Evolutionary conservation across 2,329 filamentous ascomycete species (phyloP).

Genomic region (Talaromyces sp.): DNA sequence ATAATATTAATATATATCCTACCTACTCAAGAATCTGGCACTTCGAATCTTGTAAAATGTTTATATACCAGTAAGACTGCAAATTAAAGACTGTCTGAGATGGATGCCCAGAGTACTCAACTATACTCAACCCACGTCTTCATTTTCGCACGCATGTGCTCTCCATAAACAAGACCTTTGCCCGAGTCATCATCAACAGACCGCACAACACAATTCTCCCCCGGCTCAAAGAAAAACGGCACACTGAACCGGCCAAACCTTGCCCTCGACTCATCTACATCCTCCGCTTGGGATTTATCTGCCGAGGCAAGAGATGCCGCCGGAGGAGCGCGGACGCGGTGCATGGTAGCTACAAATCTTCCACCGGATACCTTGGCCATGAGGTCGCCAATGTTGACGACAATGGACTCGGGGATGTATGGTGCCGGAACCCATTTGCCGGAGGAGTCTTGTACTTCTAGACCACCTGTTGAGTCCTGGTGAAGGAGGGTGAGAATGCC

Average conservation of each 20-base stretch:
- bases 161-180: slow-evolving; percentile 31
- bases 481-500: slow-evolving; percentile 45
- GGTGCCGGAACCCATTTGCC: slow-evolving; percentile 39
- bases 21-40: neutral
- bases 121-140: slow-evolving; percentile 37
- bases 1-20: neutral
- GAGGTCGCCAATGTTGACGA: slow-evolving; percentile 43
- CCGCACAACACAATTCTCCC: slow-evolving; percentile 34
- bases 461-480: slow-evolving; percentile 42
- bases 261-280: neutral
- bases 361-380: slow-evolving; percentile 38
- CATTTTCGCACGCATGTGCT: slow-evolving; percentile 41
- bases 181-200: slow-evolving; percentile 26
- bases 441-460: slow-evolving; percentile 41
- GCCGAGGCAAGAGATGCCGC: neutral
- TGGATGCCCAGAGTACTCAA: neutral
- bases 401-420: slow-evolving; percentile 35
- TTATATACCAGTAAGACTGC: too few relatives aligned
- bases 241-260: slow-evolving; percentile 35
- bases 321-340: slow-evolving; percentile 34
- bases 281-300: neutral
- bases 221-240: slow-evolving; percentile 46
- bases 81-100: too few relatives aligned
- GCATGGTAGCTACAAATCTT: slow-evolving; percentile 40
- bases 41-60: too few relatives aligned